Evolutionary conservation across 163 green algal species (phyloP).

Genomic region (Trebouxia gelatinosa): DNA sequence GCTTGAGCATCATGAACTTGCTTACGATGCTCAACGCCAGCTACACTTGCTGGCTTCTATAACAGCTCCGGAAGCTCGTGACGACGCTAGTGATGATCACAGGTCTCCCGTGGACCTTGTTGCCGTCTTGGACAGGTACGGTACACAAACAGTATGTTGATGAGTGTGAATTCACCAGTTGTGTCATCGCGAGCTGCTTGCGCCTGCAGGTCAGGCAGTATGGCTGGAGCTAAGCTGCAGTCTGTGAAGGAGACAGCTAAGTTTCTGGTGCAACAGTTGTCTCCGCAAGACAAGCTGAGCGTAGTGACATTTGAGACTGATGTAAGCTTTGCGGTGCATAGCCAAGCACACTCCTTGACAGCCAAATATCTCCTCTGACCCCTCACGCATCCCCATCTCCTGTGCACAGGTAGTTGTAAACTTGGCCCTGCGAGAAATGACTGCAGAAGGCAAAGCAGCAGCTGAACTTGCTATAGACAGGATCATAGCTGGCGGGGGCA

Average conservation of each 20-base stretch:
- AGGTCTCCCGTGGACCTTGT: not conserved
- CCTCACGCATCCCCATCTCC: too few relatives aligned
- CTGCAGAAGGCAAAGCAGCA: not conserved
- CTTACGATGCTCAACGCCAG: not conserved
- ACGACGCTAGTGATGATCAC: not conserved
- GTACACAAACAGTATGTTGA: too few relatives aligned
- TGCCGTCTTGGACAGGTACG: constrained; percentile 9
- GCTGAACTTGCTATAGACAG: not conserved
- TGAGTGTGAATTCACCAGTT: too few relatives aligned
- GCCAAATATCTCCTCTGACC: too few relatives aligned
- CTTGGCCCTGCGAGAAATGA: not conserved
- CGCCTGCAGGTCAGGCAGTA: constrained; percentile 22
- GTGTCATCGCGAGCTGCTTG: too few relatives aligned
- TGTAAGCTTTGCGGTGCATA: not conserved
- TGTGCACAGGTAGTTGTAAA: not conserved
- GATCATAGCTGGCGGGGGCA: not conserved
- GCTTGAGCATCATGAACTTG: not conserved
- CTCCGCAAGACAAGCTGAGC: constrained; percentile 20
- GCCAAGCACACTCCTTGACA: too few relatives aligned
- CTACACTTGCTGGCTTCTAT: not conserved
- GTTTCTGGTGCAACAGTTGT: constrained; percentile 17
- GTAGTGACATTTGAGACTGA: constrained; percentile 2
- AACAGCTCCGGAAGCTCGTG: not conserved
- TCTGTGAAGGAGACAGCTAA: not conserved
- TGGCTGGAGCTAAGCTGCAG: constrained; percentile 13